Conservation (phyloP, 2,329 filamentous ascomycete genomes). For the Phaeomoniella chlamydospora region DNA sequence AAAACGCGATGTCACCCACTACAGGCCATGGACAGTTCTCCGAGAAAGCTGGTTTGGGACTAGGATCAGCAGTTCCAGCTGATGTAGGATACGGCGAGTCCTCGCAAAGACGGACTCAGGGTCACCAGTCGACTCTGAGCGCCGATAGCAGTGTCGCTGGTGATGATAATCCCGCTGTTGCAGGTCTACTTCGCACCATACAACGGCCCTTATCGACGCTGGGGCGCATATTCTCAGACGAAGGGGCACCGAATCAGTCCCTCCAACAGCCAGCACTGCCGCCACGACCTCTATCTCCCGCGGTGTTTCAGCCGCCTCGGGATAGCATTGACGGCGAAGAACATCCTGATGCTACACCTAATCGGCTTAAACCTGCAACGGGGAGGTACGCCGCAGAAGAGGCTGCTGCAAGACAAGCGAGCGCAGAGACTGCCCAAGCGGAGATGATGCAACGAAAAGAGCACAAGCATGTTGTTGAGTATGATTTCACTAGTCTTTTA, state of each 20-base stretch:
- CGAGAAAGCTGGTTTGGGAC: conserved; percentile 34
- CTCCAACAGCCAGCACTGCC: conserved; percentile 25
- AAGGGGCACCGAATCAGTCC: conserved; percentile 25
- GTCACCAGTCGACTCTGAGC: neutral
- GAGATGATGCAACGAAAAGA: conserved; percentile 69
- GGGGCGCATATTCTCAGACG: conserved; percentile 83
- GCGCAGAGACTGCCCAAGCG: conserved; percentile 77
- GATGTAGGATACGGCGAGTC: no score
- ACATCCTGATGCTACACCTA: conserved; percentile 9
- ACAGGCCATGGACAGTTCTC: conserved; percentile 13
- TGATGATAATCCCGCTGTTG: conserved; percentile 69
- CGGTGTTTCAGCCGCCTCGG: conserved; percentile 27
- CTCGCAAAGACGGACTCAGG: neutral
- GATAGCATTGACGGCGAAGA: conserved; percentile 18
- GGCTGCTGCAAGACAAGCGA: conserved; percentile 78
- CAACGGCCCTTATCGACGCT: conserved; percentile 84
- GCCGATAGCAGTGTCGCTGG: conserved; percentile 28
- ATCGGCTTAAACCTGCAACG: conserved; percentile 10
- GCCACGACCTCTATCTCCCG: conserved; percentile 34
- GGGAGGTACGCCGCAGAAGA: conserved; percentile 66
- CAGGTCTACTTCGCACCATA: conserved; percentile 75
- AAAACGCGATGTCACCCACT: conserved; percentile 20
- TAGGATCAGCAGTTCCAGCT: conserved; percentile 41
- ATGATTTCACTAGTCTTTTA: conserved; percentile 5
- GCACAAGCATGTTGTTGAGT: conserved; percentile 79